Conservation (phyloP, 176 grass and related monocot genomes). For the Secale cereale region DNA sequence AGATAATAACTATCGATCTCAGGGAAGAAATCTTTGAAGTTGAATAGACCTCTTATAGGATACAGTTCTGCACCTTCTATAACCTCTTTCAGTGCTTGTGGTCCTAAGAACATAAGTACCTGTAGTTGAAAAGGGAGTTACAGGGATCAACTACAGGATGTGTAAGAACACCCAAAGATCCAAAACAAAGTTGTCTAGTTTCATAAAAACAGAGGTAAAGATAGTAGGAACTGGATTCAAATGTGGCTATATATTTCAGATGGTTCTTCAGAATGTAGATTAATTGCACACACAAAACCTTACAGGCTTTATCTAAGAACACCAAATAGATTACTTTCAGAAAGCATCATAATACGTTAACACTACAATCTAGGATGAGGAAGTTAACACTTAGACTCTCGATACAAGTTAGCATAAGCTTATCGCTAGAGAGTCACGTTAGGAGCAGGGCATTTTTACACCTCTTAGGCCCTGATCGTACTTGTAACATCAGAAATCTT, state of each 20-base stretch:
- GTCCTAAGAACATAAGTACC: conserved; percentile 89
- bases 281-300: neutral
- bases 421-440: neutral
- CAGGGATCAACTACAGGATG: neutral
- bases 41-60: conserved; percentile 89
- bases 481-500: conserved; percentile 1
- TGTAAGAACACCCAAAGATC: conserved; percentile 15
- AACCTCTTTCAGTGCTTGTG: conserved; percentile 66
- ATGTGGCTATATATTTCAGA: conserved; percentile 22
- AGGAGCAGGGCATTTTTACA: neutral
- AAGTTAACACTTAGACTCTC: neutral
- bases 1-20: conserved; percentile 90
- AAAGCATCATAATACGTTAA: neutral
- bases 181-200: neutral
- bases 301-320: conserved; percentile 11
- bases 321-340: neutral
- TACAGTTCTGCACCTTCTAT: conserved; percentile 84
- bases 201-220: neutral
- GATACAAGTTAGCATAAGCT: neutral
- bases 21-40: conserved; percentile 66
- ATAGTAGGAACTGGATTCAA: neutral
- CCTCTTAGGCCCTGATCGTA: neutral
- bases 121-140: conserved; percentile 33
- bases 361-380: neutral
- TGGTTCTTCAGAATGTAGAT: conserved; percentile 8